Conservation (phyloP, 192 early-diverging fungal species). For the Spizellomyces punctatus region DNA sequence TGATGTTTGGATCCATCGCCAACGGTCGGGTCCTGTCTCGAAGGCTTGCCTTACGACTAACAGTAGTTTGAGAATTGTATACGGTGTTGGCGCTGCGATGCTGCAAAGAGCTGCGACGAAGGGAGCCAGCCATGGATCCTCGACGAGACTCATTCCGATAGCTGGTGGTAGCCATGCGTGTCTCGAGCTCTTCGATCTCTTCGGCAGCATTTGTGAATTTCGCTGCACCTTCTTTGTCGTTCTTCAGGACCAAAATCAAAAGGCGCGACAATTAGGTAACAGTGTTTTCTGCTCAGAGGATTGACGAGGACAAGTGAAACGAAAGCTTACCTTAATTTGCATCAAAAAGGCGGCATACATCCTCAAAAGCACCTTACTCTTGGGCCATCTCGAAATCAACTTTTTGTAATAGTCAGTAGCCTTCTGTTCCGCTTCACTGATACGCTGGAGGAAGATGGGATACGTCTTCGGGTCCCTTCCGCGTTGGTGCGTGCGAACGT, state of each 20-base stretch:
- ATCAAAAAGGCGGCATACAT: constrained; percentile 35
- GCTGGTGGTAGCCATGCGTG: neutral
- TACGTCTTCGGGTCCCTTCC: constrained; percentile 33
- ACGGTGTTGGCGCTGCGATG: too few species aligned
- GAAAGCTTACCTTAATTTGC: constrained; percentile 34
- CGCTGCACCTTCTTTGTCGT: constrained; percentile 21
- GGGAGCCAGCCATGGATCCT: neutral
- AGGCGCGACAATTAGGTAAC: neutral
- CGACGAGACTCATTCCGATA: neutral
- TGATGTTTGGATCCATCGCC: neutral
- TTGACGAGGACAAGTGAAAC: neutral
- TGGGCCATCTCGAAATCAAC: constrained; percentile 35
- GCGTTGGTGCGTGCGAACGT: constrained; percentile 21
- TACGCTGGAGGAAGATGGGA: constrained; percentile 34
- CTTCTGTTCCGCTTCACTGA: constrained; percentile 32
- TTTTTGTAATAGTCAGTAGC: constrained; percentile 32
- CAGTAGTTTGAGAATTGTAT: too few species aligned
- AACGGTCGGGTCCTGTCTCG: neutral
- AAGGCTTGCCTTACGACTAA: too few species aligned
- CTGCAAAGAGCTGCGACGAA: too few species aligned
- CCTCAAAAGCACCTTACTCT: constrained; percentile 28
- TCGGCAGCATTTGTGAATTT: constrained; percentile 24
- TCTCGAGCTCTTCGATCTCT: constrained; percentile 31
- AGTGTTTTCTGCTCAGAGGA: neutral
- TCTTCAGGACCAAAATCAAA: neutral